phyloP scores from a whole-genome alignment of 1,284 basidiomycete genomes.

The Anthracocystis setariae region DNA sequence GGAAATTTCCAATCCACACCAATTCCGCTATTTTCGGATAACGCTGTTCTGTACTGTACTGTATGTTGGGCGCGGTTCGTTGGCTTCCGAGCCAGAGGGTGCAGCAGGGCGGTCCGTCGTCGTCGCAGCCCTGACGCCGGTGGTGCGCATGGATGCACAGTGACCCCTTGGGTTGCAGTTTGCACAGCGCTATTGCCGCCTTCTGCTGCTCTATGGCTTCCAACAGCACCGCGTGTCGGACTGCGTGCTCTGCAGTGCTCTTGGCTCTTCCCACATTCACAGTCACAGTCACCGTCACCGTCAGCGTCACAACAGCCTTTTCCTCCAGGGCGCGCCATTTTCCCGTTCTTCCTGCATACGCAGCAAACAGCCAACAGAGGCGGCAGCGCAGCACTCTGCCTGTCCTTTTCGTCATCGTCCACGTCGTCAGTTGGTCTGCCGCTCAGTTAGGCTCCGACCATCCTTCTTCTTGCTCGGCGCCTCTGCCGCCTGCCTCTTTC shows the following conservation, averaged over 20 bases:
- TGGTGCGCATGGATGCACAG: neutral
- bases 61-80: neutral
- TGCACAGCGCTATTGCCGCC: constrained; percentile 1
- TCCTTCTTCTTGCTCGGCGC: constrained; percentile 5
- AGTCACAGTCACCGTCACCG: too few species aligned
- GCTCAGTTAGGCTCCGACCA: neutral
- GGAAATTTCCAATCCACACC: neutral
- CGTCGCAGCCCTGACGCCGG: neutral
- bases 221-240: constrained; percentile 3
- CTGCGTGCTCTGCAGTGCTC: neutral
- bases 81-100: neutral
- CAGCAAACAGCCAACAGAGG: neutral
- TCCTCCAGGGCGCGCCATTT: neutral
- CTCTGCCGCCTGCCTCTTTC: neutral
- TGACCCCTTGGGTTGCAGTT: constrained; percentile 3
- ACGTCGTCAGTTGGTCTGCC: neutral
- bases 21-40: neutral
- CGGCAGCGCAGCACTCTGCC: neutral
- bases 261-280: neutral
- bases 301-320: neutral
- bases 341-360: neutral
- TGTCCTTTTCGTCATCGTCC: constrained; percentile 1
- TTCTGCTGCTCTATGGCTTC: neutral
- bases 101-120: neutral
- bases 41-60: too few species aligned